Conservation (phyloP, 768 basidiomycete genomes). For the Boletus rubescentipes region DNA sequence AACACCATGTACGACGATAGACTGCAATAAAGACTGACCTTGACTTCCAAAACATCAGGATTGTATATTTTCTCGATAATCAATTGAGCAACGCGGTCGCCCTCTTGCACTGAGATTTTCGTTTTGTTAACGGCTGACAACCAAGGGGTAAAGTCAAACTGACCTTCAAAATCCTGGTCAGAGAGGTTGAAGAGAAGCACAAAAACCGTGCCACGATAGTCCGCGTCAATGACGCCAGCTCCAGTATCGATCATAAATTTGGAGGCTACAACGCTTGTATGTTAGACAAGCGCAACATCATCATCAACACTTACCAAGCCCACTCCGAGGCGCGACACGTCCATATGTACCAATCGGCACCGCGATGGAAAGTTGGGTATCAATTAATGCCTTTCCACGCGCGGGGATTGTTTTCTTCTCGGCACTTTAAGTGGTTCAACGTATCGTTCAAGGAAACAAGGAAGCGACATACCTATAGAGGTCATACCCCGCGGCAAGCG, state of each 20-base stretch:
- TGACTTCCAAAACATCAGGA: conserved; percentile 82
- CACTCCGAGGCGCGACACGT: conserved; percentile 93
- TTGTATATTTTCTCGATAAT: conserved; percentile 90
- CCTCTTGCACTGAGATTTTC: conserved; percentile 67
- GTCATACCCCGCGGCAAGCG: conserved; percentile 92
- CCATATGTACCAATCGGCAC: conserved; percentile 94
- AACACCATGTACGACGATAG: neutral
- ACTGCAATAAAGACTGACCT: conserved; percentile 43
- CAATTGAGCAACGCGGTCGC: conserved; percentile 95
- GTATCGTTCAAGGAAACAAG: neutral
- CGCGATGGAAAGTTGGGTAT: conserved; percentile 91
- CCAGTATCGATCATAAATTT: conserved; percentile 99
- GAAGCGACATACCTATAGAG: conserved; percentile 67
- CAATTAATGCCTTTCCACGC: conserved; percentile 85
- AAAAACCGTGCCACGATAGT: conserved; percentile 90
- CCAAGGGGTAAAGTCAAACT: neutral
- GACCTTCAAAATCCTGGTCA: conserved; percentile 87
- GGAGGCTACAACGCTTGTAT: conserved; percentile 55
- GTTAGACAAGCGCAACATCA: neutral
- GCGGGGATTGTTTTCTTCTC: conserved; percentile 84
- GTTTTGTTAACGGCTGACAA: neutral
- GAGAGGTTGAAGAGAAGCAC: conserved; percentile 92
- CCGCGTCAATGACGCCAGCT: conserved; percentile 95
- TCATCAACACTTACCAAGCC: conserved; percentile 66
- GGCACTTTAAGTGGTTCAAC: conserved; percentile 51